These are phyloP conservation scores for Cladophialophora chaetospira DNA, from an alignment of 2,329 filamentous ascomycete species.

Conservation along the genomic window DNA sequence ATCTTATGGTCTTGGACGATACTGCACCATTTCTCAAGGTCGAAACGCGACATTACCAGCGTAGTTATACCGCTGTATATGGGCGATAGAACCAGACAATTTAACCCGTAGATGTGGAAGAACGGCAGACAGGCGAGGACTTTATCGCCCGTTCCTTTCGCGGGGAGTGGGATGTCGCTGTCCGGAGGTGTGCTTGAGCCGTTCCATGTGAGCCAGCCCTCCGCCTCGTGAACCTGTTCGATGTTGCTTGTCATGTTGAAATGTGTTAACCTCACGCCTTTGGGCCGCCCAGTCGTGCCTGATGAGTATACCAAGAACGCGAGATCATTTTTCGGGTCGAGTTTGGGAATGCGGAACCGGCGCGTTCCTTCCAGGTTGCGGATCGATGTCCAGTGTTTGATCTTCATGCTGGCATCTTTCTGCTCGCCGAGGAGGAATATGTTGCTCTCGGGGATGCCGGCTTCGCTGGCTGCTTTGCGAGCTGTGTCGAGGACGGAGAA, in stretches of 20 bases:
- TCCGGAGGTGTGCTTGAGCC: conserved; percentile 47
- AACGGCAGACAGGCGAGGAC: conserved; percentile 81
- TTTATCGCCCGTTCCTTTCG: conserved; percentile 63
- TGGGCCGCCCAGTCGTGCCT: conserved; percentile 87
- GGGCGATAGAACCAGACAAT: conserved; percentile 69
- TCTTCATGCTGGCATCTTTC: conserved; percentile 58
- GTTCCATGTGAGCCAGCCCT: conserved; percentile 60
- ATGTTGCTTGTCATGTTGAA: conserved; percentile 78
- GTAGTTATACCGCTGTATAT: conserved; percentile 67
- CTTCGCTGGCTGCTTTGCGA: conserved; percentile 66
- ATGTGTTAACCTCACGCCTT: conserved; percentile 87
- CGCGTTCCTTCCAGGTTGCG: conserved; percentile 57
- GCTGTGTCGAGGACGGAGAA: conserved; percentile 65
- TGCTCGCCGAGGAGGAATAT: conserved; percentile 76
- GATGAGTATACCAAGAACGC: conserved; percentile 86
- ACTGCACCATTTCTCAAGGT: conserved; percentile 75
- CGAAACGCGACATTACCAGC: conserved; percentile 76
- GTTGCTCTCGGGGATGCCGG: conserved; percentile 68
- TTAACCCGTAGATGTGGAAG: conserved; percentile 87
- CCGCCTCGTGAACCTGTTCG: conserved; percentile 56
- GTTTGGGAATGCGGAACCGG: conserved; percentile 61
- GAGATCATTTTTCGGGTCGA: conserved; percentile 70
- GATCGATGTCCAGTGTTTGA: conserved; percentile 74
- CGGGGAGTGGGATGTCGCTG: conserved; percentile 32
- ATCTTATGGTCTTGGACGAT: conserved; percentile 74